Evolutionary conservation across 768 basidiomycete species (phyloP), one percentile per base, ranked within the genome.

Genomic region (Coprinopsis cinerea): DNA sequence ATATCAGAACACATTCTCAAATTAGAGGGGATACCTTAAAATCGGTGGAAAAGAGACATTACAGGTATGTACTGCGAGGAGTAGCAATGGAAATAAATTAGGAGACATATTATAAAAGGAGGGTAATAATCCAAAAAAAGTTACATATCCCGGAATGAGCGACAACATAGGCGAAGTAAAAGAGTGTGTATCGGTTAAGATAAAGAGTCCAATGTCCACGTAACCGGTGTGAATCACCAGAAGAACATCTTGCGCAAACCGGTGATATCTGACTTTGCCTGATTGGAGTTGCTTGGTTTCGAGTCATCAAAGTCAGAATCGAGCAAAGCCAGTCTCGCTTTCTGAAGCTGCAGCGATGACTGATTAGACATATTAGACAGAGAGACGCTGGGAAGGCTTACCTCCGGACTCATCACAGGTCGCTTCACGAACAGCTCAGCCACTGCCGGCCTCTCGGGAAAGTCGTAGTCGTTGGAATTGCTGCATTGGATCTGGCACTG

Each of bases 401-500:
- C 89, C 69, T 88, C 83, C 45, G 73, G 69, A 51, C 74, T 78
- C 88, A 92, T 90, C 24, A 88, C 68, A 41, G 72, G 73, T 24
- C 75, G 67, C 23, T 72, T 74, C 37, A 76, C 61, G 43, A 91
- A 66, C 22, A 90, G 63, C 9, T 79, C 73, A 40, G 72, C 63
- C 46, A 92, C 73, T 34, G 70, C 67, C 2, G 59, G 59, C 40
- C 82, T 77, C 40, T 82, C 78, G n/a, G 67, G 67, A 60, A 86
- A 84, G 37, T 73, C 70, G 57, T 88, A 87, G 40, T 83, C 81
- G 40, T 60, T 63, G 3, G 77, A 70, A 47, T 72, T 74, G 43
- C 77, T 77, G 61, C 87, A 91, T 52, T 87, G 81, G 9, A 78
- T 67, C 67, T 95, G 92, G 58, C 86, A 92, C 53, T 86, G 79